Evolutionary conservation across 2,329 filamentous ascomycete species (phyloP), one percentile per base, ranked within the genome.

Genomic region (Sporothrix protearum): DNA sequence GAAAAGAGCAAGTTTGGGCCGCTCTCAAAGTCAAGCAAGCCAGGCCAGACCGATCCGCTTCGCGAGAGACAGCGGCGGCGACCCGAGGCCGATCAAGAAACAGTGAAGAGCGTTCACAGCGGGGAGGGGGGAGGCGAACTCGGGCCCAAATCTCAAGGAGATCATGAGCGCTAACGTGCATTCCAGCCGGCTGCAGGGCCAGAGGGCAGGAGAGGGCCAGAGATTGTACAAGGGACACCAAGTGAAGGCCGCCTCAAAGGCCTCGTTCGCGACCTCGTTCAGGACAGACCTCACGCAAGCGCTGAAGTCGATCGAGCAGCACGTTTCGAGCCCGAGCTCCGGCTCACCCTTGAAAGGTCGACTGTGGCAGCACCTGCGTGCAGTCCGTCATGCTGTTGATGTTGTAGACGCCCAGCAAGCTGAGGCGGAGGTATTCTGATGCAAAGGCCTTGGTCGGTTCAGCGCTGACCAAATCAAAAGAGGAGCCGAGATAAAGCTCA

Each of bases 311-410:
- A n/a, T n/a, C n/a, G n/a, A n/a, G n/a, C n/a, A n/a, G n/a, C n/a
- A n/a, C n/a, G n/a, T n/a, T n/a, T n/a, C n/a, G n/a, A n/a, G n/a
- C n/a, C n/a, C n/a, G n/a, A n/a, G n/a, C n/a, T n/a, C n/a, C n/a
- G 22, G 8, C 25, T 71, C 51, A 57, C n/a, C 39, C 63, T 25
- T 45, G 33, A 42, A 61, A 71, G 7, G 70, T 64, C 25, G 72
- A 67, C 45, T 51, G 22, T 0, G 82, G 85, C 9, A 88, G 78
- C 4, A 84, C 84, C 74, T 83, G 81, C 4, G 84, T 85, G 80
- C 86, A 88, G 74, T 87, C 85, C n/a, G 82, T 85, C 57, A 88
- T 79, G 30, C 80, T 77, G 76, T 87, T 87, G 77, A 88, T 85
- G 75, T 86, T 87, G 76, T 85, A 82, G 9, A 87, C 85, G 2